Conservation (phyloP, 2,329 filamentous ascomycete species). For the Scortechinia acanthostroma region DNA sequence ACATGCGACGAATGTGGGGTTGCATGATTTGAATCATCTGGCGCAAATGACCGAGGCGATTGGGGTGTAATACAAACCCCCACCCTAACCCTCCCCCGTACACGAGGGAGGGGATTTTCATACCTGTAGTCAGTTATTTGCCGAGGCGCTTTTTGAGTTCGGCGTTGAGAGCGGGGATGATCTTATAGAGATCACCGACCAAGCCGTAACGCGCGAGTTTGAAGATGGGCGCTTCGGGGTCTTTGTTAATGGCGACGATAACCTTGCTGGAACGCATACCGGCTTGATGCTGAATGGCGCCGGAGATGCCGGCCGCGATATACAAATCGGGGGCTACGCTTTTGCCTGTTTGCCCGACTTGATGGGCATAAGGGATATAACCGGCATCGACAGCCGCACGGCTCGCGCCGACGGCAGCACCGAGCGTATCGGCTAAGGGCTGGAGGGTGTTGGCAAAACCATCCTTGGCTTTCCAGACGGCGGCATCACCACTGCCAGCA, state of each 20-base stretch:
- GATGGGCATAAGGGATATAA: conserved; percentile 95
- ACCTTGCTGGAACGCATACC: conserved; percentile 99
- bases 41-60: no score
- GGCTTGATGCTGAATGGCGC: conserved; percentile 94
- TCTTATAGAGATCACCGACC: conserved; percentile 91
- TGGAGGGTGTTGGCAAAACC: conserved; percentile 91
- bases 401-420: conserved; percentile 91
- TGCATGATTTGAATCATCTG: no score
- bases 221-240: conserved; percentile 93
- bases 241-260: conserved; percentile 98
- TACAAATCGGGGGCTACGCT: conserved; percentile 95
- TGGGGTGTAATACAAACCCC: no score
- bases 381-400: conserved; percentile 95
- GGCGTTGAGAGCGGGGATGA: conserved; percentile 90
- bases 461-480: conserved; percentile 99
- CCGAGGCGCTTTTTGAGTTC: no score
- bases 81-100: no score
- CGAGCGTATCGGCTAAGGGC: conserved; percentile 83
- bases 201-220: conserved; percentile 93
- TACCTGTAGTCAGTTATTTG: no score
- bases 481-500: no score
- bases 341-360: conserved; percentile 97
- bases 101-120: no score
- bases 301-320: conserved; percentile 89
- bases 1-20: no score